phyloP scores from a whole-genome alignment of 2,329 filamentous ascomycete species.

The Penicillium brevicompactum region DNA sequence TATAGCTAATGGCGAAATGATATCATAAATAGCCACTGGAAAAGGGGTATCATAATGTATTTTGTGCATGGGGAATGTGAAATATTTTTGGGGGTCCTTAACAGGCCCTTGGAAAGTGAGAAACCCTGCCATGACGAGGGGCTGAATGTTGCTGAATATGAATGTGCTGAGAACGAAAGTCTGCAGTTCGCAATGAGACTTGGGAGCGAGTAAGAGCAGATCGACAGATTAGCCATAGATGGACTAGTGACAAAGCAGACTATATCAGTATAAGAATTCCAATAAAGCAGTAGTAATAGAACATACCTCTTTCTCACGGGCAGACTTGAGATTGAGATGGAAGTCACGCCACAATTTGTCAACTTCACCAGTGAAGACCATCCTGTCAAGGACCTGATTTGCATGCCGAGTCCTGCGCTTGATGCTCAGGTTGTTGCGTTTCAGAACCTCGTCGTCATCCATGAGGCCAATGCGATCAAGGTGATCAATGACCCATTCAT shows the following conservation, averaged over 20 bases:
- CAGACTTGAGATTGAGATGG: constrained; percentile 62
- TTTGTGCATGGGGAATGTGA: background rate
- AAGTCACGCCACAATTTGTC: constrained; percentile 67
- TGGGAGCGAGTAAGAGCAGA: background rate
- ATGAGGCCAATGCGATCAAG: constrained; percentile 63
- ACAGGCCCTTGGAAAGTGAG: background rate
- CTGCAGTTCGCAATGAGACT: background rate
- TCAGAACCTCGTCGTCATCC: constrained; percentile 58
- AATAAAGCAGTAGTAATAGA: background rate
- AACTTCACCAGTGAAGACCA: constrained; percentile 63
- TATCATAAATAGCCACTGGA: background rate
- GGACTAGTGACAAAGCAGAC: constrained; percentile 5
- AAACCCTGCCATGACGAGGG: background rate
- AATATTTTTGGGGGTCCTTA: background rate
- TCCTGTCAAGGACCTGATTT: constrained; percentile 64
- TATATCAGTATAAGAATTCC: background rate
- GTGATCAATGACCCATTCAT: constrained; percentile 68
- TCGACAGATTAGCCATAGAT: constrained; percentile 8
- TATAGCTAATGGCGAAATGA: background rate
- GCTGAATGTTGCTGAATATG: background rate
- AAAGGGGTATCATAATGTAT: constrained; percentile 6
- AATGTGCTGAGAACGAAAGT: background rate
- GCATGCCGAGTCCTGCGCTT: constrained; percentile 63
- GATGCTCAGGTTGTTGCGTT: constrained; percentile 63
- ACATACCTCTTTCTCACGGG: constrained; percentile 53